Percentiles rank a stretch among this genome's conserved stretches.
Conservation (phyloP, 164 flowering plant genomes). For the Stephania yunnanensis region DNA sequence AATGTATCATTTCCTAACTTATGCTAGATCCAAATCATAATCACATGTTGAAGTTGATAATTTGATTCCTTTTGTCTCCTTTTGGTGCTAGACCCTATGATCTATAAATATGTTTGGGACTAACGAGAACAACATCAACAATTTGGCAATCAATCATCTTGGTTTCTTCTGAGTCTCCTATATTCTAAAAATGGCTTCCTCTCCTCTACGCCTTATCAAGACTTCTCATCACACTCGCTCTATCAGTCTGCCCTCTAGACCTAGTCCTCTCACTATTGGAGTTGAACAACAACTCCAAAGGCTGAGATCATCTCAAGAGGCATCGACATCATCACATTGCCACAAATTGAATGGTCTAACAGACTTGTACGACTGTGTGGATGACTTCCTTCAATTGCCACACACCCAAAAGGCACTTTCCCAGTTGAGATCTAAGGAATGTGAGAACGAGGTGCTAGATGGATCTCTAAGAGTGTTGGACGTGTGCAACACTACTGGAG, state of each 20-base stretch:
- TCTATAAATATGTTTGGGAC: not conserved
- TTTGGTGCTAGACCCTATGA: not conserved
- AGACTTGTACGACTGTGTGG: conserved; percentile 9
- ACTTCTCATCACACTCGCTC: conserved; percentile 14
- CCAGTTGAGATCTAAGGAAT: not conserved
- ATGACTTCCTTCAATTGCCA: conserved; percentile 15
- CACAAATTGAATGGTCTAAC: conserved; percentile 11
- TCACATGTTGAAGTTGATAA: not conserved
- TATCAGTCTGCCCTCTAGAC: conserved; percentile 19
- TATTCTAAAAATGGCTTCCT: not conserved
- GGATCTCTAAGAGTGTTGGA: conserved; percentile 18
- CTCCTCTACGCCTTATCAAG: not conserved
- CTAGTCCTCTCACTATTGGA: conserved; percentile 11
- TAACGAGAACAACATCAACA: not conserved
- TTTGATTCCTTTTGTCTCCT: not conserved
- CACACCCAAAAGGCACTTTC: conserved; percentile 10
- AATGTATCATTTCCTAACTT: not conserved
- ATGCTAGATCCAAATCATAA: not conserved
- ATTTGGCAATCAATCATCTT: not conserved
- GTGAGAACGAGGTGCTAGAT: conserved; percentile 10
- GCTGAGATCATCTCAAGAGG: conserved; percentile 10
- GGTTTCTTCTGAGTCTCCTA: not conserved
- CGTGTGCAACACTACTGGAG: conserved; percentile 12
- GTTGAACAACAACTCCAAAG: conserved; percentile 13
- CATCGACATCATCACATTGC: conserved; percentile 3